These are phyloP conservation scores for Colletotrichum shisoi DNA, from an alignment of 2,329 filamentous ascomycete species.

Conservation along the genomic window DNA sequence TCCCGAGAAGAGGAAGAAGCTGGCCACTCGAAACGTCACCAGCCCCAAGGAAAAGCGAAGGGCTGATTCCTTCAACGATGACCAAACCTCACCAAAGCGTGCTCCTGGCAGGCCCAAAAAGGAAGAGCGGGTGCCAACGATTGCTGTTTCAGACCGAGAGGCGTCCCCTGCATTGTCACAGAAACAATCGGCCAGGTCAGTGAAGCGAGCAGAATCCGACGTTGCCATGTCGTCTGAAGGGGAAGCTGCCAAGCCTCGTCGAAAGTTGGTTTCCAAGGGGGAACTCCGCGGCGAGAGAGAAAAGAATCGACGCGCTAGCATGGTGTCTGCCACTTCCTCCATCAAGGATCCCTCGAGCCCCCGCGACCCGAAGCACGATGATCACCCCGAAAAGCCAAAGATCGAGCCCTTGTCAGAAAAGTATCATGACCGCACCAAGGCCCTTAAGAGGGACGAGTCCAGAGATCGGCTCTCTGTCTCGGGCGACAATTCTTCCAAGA, in stretches of 20 bases:
- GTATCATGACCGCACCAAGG: conserved; percentile 67
- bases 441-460: conserved; percentile 68
- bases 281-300: conserved; percentile 68
- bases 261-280: conserved; percentile 70
- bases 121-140: conserved; percentile 59
- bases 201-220: conserved; percentile 64
- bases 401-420: conserved; percentile 58
- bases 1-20: conserved; percentile 56
- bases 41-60: conserved; percentile 61
- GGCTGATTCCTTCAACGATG: conserved; percentile 57
- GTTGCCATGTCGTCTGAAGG: conserved; percentile 63
- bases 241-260: conserved; percentile 65
- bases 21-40: conserved; percentile 48
- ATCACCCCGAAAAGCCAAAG: conserved; percentile 58
- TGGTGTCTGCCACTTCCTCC: conserved; percentile 64
- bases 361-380: conserved; percentile 59
- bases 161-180: conserved; percentile 57
- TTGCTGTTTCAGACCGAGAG: conserved; percentile 62
- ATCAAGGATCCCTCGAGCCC: conserved; percentile 63
- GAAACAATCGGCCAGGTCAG: conserved; percentile 57
- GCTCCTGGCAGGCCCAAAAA: conserved; percentile 63
- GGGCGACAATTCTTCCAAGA: conserved; percentile 63
- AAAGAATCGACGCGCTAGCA: conserved; percentile 65
- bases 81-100: conserved; percentile 59
- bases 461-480: conserved; percentile 61